Percentiles rank a stretch among this genome's conserved stretches.
Conservation (phyloP, 345 rosid genomes). For the Syzygium grande region DNA sequence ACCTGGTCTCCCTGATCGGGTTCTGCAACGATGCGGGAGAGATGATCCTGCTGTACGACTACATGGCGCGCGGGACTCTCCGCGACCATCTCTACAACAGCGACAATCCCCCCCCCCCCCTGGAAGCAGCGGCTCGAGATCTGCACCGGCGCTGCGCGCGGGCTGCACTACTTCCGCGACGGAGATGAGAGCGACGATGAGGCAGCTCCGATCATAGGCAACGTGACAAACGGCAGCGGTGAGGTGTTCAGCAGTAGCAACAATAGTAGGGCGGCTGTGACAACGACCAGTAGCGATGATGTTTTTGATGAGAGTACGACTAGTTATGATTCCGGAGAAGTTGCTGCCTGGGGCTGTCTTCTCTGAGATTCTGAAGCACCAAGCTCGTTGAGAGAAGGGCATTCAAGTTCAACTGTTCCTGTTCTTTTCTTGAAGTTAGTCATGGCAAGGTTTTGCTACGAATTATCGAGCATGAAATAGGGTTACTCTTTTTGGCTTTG, state of each 20-base stretch:
- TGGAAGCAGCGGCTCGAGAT: slow-evolving; percentile 21
- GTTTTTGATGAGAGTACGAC: neutral
- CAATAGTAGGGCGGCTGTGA: neutral
- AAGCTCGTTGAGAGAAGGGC: slow-evolving; percentile 12
- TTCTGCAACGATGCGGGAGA: slow-evolving; percentile 37
- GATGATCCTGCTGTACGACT: slow-evolving; percentile 41
- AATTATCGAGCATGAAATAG: neutral
- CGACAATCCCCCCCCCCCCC: slow-evolving; percentile 7
- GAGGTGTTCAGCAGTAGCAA: neutral
- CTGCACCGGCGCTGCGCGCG: slow-evolving; percentile 22
- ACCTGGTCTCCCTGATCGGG: slow-evolving; percentile 44
- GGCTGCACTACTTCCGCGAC: slow-evolving; percentile 18
- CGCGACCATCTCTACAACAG: slow-evolving; percentile 14
- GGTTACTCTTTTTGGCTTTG: neutral
- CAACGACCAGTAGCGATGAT: neutral
- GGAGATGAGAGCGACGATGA: neutral
- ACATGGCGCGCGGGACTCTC: slow-evolving; percentile 20
- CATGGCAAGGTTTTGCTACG: neutral
- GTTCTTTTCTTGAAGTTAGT: neutral
- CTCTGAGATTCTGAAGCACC: slow-evolving; percentile 14
- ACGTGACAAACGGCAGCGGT: neutral
- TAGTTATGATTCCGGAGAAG: neutral
- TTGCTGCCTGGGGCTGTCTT: slow-evolving; percentile 9
- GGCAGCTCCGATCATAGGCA: neutral
- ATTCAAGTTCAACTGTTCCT: neutral